Evolutionary conservation across 306 rosid genomes (phyloP).

Genomic region (Sphenostylis stenocarpa): DNA sequence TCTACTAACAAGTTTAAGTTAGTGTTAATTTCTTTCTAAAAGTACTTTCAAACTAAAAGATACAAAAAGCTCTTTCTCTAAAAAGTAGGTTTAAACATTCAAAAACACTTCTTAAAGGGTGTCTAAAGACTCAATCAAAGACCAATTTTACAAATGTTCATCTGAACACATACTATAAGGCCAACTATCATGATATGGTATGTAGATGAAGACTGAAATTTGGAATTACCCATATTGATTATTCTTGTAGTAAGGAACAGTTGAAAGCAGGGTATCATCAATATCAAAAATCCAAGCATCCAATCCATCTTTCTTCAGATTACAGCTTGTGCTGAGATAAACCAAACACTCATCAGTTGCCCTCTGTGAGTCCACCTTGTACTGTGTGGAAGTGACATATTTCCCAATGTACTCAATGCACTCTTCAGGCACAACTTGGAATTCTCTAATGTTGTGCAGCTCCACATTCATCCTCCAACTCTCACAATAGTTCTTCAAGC

Average conservation of each 20-base stretch:
- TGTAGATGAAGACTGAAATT: background rate
- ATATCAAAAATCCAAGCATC: conserved; percentile 83
- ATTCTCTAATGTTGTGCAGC: conserved; percentile 61
- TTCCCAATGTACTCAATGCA: conserved; percentile 49
- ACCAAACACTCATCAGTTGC: conserved; percentile 50
- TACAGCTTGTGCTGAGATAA: conserved; percentile 54
- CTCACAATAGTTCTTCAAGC: conserved; percentile 64
- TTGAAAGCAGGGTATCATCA: conserved; percentile 65
- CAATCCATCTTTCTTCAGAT: conserved; percentile 48
- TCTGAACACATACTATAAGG: too few species aligned
- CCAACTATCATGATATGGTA: background rate
- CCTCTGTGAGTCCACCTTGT: conserved; percentile 53
- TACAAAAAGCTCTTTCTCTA: background rate
- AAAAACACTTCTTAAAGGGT: too few species aligned
- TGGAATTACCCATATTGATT: conserved; percentile 45
- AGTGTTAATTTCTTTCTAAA: too few species aligned
- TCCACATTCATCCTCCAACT: conserved; percentile 77
- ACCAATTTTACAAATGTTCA: too few species aligned
- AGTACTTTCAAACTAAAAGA: too few species aligned
- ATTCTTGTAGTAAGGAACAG: conserved; percentile 58
- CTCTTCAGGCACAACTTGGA: conserved; percentile 65
- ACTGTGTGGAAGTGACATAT: conserved; percentile 54
- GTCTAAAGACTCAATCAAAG: too few species aligned
- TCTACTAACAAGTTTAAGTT: too few species aligned
- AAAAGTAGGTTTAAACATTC: too few species aligned